Conservation (phyloP, 2,329 filamentous ascomycete genomes). For the Trichoderma simmonsii region DNA sequence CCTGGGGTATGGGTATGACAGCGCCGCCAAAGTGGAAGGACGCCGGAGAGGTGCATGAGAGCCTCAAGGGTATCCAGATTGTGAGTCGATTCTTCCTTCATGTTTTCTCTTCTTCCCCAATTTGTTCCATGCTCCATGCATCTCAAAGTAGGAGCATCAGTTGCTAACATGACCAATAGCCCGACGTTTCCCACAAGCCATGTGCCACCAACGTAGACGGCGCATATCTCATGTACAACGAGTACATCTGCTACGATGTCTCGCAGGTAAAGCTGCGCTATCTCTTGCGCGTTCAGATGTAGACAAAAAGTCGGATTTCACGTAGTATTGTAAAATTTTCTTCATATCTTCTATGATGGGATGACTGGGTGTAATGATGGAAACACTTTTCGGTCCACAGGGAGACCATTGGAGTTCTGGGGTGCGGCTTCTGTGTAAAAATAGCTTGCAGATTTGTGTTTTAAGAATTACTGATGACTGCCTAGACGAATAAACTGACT, state of each 20-base stretch:
- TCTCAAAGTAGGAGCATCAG: not conserved
- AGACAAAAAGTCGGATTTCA: not conserved
- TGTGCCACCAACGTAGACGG: constrained; percentile 44
- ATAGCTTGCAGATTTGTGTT: not conserved
- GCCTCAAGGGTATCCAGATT: constrained; percentile 67
- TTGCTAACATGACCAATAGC: constrained; percentile 35
- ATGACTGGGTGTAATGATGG: not conserved
- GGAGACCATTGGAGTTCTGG: not conserved
- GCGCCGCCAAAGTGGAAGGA: constrained; percentile 74
- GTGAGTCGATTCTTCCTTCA: constrained; percentile 41
- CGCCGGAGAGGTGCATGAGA: constrained; percentile 61
- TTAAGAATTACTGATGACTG: not conserved
- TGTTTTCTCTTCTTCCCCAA: not conserved
- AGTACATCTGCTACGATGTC: constrained; percentile 70
- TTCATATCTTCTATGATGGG: not conserved
- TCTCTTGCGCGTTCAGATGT: constrained; percentile 60
- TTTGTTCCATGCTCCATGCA: not conserved
- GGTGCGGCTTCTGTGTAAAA: not conserved
- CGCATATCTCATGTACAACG: constrained; percentile 62
- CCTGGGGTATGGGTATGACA: constrained; percentile 64
- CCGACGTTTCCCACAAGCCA: constrained; percentile 46
- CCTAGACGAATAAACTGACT: not conserved
- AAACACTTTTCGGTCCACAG: not conserved
- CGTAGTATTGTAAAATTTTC: not conserved
- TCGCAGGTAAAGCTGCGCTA: constrained; percentile 69